Percentiles rank a stretch among this genome's conserved stretches.
These are phyloP conservation scores for Cryptosporidium parvum DNA, from an alignment of 169 alveolate genomes.

Conservation along the genomic window DNA sequence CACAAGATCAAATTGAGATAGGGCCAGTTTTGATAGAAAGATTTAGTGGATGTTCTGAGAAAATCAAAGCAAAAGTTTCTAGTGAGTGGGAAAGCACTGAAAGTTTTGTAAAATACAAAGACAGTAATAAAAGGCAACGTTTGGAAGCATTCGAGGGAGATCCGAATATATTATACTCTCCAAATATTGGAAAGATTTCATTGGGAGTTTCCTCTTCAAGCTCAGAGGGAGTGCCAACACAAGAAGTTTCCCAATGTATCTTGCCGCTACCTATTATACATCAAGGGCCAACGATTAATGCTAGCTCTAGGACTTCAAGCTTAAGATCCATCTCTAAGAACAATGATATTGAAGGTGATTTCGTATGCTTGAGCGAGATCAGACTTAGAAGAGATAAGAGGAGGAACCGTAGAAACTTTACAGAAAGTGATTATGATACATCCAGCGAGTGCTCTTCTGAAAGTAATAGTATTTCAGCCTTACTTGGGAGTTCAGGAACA, in stretches of 20 bases:
- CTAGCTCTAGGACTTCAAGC: not conserved
- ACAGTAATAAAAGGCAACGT: not conserved
- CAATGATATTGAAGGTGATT: slow-evolving; percentile 54
- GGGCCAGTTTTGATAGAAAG: not conserved
- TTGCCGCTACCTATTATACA: not conserved
- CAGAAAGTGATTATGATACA: slow-evolving; percentile 58
- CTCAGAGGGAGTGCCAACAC: not conserved
- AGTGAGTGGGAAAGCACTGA: slow-evolving; percentile 49
- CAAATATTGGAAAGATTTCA: slow-evolving; percentile 6
- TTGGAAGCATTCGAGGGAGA: not conserved
- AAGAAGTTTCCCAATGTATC: not conserved
- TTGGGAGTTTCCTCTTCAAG: not conserved
- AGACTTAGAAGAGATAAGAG: slow-evolving; percentile 72
- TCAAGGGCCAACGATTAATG: not conserved
- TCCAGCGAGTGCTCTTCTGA: slow-evolving; percentile 75
- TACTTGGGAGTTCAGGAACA: slow-evolving; percentile 24
- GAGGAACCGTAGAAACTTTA: slow-evolving; percentile 37
- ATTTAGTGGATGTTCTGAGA: not conserved
- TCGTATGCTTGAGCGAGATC: slow-evolving; percentile 68
- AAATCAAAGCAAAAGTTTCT: not conserved
- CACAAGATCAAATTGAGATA: not conserved
- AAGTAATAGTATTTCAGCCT: slow-evolving; percentile 49
- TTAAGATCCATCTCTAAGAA: not conserved
- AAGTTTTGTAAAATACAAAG: not conserved
- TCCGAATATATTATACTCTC: slow-evolving; percentile 7